A percentile compares a stretch with the other conserved stretches of the same genome.
Conservation (phyloP, 148 eudicot species). For the Spergularia bocconei region DNA sequence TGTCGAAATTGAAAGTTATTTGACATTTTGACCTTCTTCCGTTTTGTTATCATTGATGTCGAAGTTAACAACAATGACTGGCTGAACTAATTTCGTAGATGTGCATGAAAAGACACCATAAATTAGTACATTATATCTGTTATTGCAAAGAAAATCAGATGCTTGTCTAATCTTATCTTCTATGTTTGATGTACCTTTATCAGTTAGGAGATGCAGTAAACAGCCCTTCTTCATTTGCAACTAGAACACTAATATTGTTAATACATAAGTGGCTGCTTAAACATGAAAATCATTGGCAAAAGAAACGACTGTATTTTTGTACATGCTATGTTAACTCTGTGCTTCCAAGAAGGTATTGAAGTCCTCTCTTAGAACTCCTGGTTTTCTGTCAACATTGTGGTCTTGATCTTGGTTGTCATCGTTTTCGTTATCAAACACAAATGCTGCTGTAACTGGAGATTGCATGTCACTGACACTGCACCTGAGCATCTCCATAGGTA, state of each 20-base stretch:
- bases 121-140: too few species aligned
- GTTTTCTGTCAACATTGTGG: constrained; percentile 8
- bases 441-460: constrained; percentile 67
- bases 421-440: constrained; percentile 63
- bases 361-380: constrained; percentile 45
- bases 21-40: background rate
- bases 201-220: background rate
- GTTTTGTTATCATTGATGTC: too few species aligned
- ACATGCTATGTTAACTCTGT: constrained; percentile 32
- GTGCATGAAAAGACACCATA: too few species aligned
- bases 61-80: too few species aligned
- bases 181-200: background rate
- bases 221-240: background rate
- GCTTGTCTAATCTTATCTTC: background rate
- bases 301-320: background rate
- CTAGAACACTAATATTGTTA: background rate
- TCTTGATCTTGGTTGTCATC: constrained; percentile 4
- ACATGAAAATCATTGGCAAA: constrained; percentile 4
- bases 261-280: constrained; percentile 1
- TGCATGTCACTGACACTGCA: constrained; percentile 62
- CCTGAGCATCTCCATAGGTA: constrained; percentile 72
- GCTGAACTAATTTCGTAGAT: too few species aligned
- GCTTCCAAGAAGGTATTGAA: constrained; percentile 65
- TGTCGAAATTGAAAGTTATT: background rate
- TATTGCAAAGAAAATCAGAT: background rate